These are phyloP conservation scores for Clausena lansium DNA, from an alignment of 345 rosid species.

Conservation along the genomic window DNA sequence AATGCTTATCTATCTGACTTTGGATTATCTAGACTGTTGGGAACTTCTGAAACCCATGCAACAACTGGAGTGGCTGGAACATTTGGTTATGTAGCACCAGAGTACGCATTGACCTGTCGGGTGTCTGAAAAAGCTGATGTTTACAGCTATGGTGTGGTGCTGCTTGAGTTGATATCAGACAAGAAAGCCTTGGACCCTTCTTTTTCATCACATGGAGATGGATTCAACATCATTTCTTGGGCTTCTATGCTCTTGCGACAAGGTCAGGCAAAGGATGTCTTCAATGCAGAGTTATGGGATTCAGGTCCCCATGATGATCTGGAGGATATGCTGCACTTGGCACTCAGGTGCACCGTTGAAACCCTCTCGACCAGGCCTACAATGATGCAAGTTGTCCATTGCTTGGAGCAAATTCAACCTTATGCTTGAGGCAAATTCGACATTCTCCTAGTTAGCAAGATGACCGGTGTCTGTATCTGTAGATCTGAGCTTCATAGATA, in stretches of 20 bases:
- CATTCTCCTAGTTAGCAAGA: not conserved
- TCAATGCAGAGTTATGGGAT: conserved; percentile 30
- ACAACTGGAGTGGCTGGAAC: conserved; percentile 37
- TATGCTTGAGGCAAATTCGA: conserved; percentile 22
- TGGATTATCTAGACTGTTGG: conserved; percentile 35
- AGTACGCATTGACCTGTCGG: conserved; percentile 37
- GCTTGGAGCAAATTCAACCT: conserved; percentile 29
- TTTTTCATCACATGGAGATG: conserved; percentile 32
- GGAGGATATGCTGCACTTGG: conserved; percentile 34
- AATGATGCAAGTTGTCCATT: conserved; percentile 32
- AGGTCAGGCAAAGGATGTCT: conserved; percentile 34
- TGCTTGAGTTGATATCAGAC: conserved; percentile 39
- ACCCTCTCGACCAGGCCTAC: conserved; percentile 33
- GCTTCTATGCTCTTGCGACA: conserved; percentile 31
- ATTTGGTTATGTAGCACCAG: conserved; percentile 31
- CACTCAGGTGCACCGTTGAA: conserved; percentile 25
- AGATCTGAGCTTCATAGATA: conserved; percentile 5
- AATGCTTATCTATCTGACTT: conserved; percentile 41
- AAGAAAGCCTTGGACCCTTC: conserved; percentile 39
- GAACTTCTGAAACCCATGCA: conserved; percentile 38
- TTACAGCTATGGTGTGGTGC: conserved; percentile 41
- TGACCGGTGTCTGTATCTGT: not conserved
- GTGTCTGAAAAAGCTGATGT: conserved; percentile 39
- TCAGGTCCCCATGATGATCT: conserved; percentile 32
- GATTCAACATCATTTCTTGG: conserved; percentile 40